Evolutionary conservation across 495 filamentous ascomycete genomes (phyloP), one percentile per base, ranked within the genome.

Genomic region (Podospora comata): DNA sequence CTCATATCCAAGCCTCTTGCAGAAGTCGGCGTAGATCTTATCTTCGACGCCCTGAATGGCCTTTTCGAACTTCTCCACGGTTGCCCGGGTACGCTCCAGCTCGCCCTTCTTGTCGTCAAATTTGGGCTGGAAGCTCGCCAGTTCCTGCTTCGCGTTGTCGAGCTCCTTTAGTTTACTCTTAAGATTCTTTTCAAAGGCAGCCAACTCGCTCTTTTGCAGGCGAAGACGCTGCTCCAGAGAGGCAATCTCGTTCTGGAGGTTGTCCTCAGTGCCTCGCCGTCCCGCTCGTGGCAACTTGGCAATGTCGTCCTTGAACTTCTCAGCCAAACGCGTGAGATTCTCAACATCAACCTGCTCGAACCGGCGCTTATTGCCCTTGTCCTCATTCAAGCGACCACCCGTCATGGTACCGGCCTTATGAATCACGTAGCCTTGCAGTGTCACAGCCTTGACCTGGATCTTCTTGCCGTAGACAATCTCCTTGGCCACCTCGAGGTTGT

Each of bases 381-480:
- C 85, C n/a, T 86, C 83, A 20, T 87, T 87, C 19, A 91, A 88
- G 44, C 91, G 88, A 68, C 95, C 95, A 83, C 95, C 95, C 26
- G 95, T 98, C 92, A 99, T 97, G 55, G 93, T 85, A 75, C 95
- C 96, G n/a, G 91, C 92, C 75, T 97, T 97, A 79, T 97, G 93
- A 65, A 98, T 97, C 44, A 98, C 91, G 32, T 88, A 91, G 28
- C 95, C 96, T 74, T 97, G 92, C 9, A 97, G 75, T 0, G 92
- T 96, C 20, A 99, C 94, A 23, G 94, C 93, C 76, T 97, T 97
- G 30, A 94, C 94, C 71, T 94, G 92, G 20, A 97, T 87, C 30
- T 88, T 88, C 67, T 88, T 88, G 55, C 91, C 89, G 77, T 95
- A 97, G 79, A 92, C 94, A 23, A 98, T 88, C 67, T 93, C 86